Base-by-base conservation (phyloP, 73 alveolate species). In the Tetrahymena thermophila region DNA sequence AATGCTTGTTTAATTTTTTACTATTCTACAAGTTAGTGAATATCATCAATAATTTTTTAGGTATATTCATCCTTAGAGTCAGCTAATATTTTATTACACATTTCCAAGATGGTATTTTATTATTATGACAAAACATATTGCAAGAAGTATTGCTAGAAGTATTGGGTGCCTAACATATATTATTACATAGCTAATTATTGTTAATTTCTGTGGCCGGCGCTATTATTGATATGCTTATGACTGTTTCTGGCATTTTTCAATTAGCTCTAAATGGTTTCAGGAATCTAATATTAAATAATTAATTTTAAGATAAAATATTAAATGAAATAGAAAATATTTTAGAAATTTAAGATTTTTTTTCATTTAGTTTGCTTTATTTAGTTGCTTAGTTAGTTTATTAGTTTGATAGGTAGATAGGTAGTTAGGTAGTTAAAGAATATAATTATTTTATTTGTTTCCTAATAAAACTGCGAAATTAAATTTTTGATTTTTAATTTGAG, bases 171-270 rank as follows among this genome's bases (percentile, higher is more conserved):
- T 71, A 71, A 3, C 89, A 71, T 71, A 71, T 71, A 71, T 71
- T 71, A 31, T 71, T 71, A 71, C 89, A 71, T 71, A 31, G 37
- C 89, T 28, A 23, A 5, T 71, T 71, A 31, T 71, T 71, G 23
- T 71, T 71, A 31, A 71, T 71, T 71, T 71, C 89, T 71, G 37
- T 71, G 89, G 11, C 89, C 89, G n/a, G 89, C 89, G 37, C 89
- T 71, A 71, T 71, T 71, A 31, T 71, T 71, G 37, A 71, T 71
- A 71, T 71, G 89, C 37, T 71, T 71, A 31, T 71, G 89, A 21
- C 89, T 71, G 89, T 71, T 71, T 71, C 89, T 71, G 89, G 89
- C 89, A 71, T 71, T 71, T 31, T 71, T 71, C 89, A 71, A 71
- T 71, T 71, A 34, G 37, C 37, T 71, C 37, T 71, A 71, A 71